phyloP scores from a whole-genome alignment of 345 rosid species.

The Litchi chinensis region DNA sequence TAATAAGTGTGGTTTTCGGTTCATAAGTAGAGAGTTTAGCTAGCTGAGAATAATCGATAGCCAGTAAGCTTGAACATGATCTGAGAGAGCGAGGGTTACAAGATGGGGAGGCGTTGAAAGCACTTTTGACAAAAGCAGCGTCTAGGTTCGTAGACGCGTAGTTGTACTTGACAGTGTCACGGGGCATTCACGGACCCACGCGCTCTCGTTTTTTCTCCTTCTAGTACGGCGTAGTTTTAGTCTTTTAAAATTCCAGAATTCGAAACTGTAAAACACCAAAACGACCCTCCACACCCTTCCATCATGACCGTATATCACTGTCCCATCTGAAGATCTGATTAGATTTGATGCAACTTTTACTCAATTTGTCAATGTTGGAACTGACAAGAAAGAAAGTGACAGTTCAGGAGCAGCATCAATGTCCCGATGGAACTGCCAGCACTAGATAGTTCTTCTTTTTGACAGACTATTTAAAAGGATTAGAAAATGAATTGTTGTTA shows the following conservation, averaged over 20 bases:
- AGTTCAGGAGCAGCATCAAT: background rate
- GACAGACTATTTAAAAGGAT: background rate
- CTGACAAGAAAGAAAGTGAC: background rate
- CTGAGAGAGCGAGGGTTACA: no score
- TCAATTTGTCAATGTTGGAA: no score
- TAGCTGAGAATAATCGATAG: no score
- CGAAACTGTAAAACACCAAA: background rate
- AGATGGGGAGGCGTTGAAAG: background rate
- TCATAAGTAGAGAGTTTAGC: no score
- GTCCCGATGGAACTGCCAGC: background rate
- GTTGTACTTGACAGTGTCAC: slow-evolving; percentile 40
- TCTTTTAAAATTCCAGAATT: background rate
- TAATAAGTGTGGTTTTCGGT: no score
- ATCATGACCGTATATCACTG: background rate
- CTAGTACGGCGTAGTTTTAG: slow-evolving; percentile 22
- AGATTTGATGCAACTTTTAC: background rate
- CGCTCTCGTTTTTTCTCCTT: background rate
- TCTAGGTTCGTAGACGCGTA: slow-evolving; percentile 40
- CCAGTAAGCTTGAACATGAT: no score
- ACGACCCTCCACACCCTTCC: no score
- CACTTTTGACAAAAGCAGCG: slow-evolving; percentile 13
- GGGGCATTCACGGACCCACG: slow-evolving; percentile 36
- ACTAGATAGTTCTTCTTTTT: background rate
- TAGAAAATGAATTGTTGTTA: background rate
- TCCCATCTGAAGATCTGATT: background rate